Conservation (phyloP, 148 eudicot genomes). For the Arbutus unedo region DNA sequence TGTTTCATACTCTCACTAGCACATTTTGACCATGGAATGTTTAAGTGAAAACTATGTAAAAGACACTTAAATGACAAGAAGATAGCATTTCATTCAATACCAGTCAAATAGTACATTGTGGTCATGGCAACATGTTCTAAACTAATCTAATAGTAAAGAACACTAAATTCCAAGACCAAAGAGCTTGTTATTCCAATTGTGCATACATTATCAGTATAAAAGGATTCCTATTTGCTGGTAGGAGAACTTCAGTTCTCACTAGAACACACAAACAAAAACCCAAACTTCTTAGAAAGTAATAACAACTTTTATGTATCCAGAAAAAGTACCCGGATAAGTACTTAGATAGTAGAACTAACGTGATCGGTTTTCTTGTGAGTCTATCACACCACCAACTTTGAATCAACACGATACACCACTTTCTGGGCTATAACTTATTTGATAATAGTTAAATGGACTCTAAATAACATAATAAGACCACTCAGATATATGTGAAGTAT, state of each 20-base stretch:
- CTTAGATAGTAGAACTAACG: not conserved
- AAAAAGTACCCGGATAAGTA: too few species aligned
- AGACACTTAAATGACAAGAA: not conserved
- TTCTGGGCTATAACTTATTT: not conserved
- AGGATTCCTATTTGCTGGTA: not conserved
- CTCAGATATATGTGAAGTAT: constrained; percentile 52
- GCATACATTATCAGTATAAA: not conserved
- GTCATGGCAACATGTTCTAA: not conserved
- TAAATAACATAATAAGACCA: constrained; percentile 74
- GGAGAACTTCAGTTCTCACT: too few species aligned
- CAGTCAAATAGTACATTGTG: not conserved
- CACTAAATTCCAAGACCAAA: not conserved
- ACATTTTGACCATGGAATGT: not conserved
- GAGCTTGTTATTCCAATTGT: not conserved
- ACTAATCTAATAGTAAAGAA: not conserved
- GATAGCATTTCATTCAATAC: not conserved
- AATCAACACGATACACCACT: not conserved
- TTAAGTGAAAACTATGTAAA: not conserved
- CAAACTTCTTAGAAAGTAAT: too few species aligned
- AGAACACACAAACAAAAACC: too few species aligned
- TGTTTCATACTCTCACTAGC: not conserved
- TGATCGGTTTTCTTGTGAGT: not conserved
- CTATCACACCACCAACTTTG: not conserved
- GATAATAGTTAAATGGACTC: not conserved
- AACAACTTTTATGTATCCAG: too few species aligned